Evolutionary conservation across 2,329 filamentous ascomycete species (phyloP), one percentile per base, ranked within the genome.

Genomic region (Fusarium heterosporum): DNA sequence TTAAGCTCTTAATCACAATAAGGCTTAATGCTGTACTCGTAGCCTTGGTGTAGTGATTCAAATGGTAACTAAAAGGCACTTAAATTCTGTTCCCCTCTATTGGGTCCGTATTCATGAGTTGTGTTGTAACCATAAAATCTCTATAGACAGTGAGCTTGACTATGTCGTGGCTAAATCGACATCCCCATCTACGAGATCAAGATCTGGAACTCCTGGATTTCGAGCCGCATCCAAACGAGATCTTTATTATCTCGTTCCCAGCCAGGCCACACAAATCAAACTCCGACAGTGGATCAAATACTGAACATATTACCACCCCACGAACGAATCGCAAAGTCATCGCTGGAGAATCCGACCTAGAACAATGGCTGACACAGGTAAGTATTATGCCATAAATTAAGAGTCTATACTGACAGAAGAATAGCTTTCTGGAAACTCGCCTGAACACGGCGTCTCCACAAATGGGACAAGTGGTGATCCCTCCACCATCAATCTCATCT

Each of bases 291-390:
- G 14, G 10, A 1, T 25, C 46, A 3, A 3, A 11, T n/a, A 9
- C 2, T 3, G 16, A 38, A 13, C n/a, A 12, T 12, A 0, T 7
- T 40, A 2, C 4, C 7, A 17, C 11, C 0, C 4, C 6, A 10
- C 17, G 32, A 11, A 40, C 14, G 3, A 41, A 6, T 26, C 48
- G 26, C 13, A 41, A n/a, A 13, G 3, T 3, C 8, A 12, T 51
- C 7, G 7, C 11, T 13, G 11, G 14, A 2, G 28, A 51, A n/a
- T 9, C 14, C 6, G 17, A 51, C 1, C 19, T 51, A n/a, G 17
- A n/a, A 2, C 17, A 16, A 25, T 51, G 48, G 48, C 17, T 51
- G 6, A n/a, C 10, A 14, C n/a, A 25, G 19, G 48, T 25, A 51
- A 14, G 6, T 41, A 12, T 12, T 6, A 2, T 19, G 16, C 13